These are phyloP conservation scores for Clarireedia homoeocarpa DNA, from an alignment of 2,329 filamentous ascomycete genomes.

Conservation along the genomic window DNA sequence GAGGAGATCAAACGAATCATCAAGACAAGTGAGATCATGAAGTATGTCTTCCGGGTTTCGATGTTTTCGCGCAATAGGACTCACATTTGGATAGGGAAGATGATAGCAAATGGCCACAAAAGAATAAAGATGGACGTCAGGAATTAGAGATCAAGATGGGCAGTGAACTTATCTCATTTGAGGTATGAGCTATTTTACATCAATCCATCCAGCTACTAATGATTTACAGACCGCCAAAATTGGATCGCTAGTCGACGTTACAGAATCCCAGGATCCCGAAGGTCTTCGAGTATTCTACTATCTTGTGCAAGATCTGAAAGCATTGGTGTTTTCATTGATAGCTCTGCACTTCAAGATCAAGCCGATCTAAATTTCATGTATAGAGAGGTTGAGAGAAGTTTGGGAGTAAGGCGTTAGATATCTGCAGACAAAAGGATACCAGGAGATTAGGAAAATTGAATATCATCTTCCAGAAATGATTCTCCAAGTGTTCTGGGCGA, in stretches of 20 bases:
- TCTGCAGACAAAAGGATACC: conserved; percentile 24
- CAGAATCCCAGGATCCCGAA: conserved; percentile 91
- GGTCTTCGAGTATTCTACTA: conserved; percentile 98
- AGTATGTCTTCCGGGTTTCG: conserved; percentile 47
- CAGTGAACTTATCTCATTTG: conserved; percentile 95
- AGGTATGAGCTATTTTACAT: conserved; percentile 46
- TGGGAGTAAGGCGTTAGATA: conserved; percentile 25
- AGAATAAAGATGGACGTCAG: conserved; percentile 97
- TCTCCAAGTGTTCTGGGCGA: neutral
- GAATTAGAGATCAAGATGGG: conserved; percentile 92
- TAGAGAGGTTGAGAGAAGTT: neutral
- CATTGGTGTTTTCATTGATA: conserved; percentile 91
- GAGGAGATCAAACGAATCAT: conserved; percentile 96
- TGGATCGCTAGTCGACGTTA: conserved; percentile 91
- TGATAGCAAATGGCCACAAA: conserved; percentile 96
- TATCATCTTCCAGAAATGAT: neutral
- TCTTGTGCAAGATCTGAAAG: conserved; percentile 93
- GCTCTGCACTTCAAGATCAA: conserved; percentile 96
- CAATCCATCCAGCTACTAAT: neutral
- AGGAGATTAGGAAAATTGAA: conserved; percentile 13
- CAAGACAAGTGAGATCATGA: conserved; percentile 94
- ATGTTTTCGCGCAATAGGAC: conserved; percentile 7
- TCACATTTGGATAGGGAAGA: conserved; percentile 63
- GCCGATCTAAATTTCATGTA: conserved; percentile 47
- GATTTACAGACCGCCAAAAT: conserved; percentile 82